phyloP scores from a whole-genome alignment of 805 yeast species.

The Candida gorgasii region DNA sequence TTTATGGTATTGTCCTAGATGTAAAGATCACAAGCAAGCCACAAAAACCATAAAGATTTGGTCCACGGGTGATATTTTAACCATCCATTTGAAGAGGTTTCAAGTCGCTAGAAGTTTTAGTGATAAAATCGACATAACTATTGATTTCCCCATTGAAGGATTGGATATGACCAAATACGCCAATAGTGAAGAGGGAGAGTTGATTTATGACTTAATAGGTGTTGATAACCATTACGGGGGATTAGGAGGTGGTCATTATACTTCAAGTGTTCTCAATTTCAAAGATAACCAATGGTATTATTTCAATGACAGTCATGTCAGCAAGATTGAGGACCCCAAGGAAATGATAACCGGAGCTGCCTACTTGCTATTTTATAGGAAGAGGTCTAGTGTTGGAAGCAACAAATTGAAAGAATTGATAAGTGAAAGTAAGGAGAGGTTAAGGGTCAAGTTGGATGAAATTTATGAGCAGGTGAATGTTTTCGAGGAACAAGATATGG shows the following conservation, averaged over 20 bases:
- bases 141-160: conserved; percentile 84
- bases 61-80: conserved; percentile 89
- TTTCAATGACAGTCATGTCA: conserved; percentile 81
- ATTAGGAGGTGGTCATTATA: conserved; percentile 96
- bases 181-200: conserved; percentile 31
- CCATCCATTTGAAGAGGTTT: conserved; percentile 88
- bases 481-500: conserved; percentile 11
- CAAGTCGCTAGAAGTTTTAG: conserved; percentile 81
- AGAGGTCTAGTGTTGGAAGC: conserved; percentile 53
- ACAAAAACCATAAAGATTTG: conserved; percentile 88
- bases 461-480: conserved; percentile 10
- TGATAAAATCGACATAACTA: conserved; percentile 83
- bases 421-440: conserved; percentile 33
- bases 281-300: conserved; percentile 83
- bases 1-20: conserved; percentile 89
- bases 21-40: conserved; percentile 88
- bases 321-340: conserved; percentile 54
- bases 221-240: conserved; percentile 97
- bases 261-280: conserved; percentile 82
- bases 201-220: conserved; percentile 81
- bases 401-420: conserved; percentile 42
- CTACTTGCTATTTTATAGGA: conserved; percentile 80
- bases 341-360: conserved; percentile 76
- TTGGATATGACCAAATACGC: conserved; percentile 70
- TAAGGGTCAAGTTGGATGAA: conserved; percentile 8